Percentiles rank a stretch among this genome's conserved stretches.
These are phyloP conservation scores for Brachypodium distachyon DNA, from an alignment of 202 grass and related monocot genomes.

Conservation along the genomic window DNA sequence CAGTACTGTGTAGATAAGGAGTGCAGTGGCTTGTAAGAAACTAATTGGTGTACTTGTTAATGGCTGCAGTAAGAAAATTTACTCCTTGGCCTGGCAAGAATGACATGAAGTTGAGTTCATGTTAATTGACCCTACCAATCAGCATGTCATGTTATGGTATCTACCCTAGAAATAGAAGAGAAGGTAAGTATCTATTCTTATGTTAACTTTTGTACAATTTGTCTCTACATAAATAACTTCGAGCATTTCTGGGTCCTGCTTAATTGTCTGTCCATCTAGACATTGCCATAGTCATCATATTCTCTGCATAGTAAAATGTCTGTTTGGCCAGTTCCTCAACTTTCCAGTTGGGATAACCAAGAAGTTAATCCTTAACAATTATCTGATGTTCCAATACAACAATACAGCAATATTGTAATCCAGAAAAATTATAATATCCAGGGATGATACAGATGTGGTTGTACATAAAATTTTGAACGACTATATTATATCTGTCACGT, in stretches of 20 bases:
- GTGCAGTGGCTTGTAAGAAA: not conserved
- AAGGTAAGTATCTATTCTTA: not conserved
- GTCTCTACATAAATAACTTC: not conserved
- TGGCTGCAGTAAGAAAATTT: not conserved
- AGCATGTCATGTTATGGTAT: not conserved
- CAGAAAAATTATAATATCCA: not conserved
- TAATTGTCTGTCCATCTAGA: not conserved
- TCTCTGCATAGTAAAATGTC: not conserved
- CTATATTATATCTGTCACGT: not conserved
- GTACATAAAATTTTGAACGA: not conserved
- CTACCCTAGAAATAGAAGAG: not conserved
- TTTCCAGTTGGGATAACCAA: not conserved
- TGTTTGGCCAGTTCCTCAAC: not conserved
- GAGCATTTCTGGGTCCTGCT: not conserved
- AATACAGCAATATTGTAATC: not conserved
- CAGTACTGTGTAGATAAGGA: not conserved
- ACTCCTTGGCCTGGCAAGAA: not conserved
- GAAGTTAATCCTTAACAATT: not conserved
- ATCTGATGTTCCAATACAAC: not conserved
- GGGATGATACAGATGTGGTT: not conserved
- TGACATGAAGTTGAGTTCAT: not conserved
- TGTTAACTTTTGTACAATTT: not conserved
- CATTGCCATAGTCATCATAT: not conserved
- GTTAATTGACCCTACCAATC: not conserved
- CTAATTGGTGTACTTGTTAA: not conserved